Percentiles rank a stretch among this genome's conserved stretches.
These are phyloP conservation scores for Hydnomerulius pinastri DNA, from an alignment of 768 basidiomycete species.

Conservation along the genomic window DNA sequence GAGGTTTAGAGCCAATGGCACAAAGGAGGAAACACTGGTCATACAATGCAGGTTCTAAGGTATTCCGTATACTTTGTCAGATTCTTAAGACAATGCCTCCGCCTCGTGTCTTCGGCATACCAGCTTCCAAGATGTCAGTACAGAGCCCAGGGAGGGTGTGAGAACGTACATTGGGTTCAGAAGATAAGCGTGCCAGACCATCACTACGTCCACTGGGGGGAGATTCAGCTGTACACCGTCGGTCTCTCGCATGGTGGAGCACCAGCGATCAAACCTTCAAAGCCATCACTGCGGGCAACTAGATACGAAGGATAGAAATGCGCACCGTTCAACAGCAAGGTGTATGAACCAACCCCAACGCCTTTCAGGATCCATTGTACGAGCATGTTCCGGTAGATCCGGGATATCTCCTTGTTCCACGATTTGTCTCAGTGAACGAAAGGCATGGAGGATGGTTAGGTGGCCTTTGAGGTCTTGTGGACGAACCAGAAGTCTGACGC, in stretches of 20 bases:
- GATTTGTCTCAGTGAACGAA: slow-evolving; percentile 21
- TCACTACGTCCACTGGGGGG: slow-evolving; percentile 42
- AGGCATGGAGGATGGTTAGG: slow-evolving; percentile 29
- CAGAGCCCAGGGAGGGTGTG: neutral
- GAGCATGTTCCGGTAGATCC: slow-evolving; percentile 11
- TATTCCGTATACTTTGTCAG: slow-evolving; percentile 6
- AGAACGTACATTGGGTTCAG: slow-evolving; percentile 36
- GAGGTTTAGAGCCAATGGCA: neutral
- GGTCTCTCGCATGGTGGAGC: slow-evolving; percentile 6
- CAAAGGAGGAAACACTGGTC: neutral
- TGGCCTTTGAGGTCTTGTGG: slow-evolving; percentile 33
- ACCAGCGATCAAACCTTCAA: slow-evolving; percentile 39
- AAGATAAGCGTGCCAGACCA: slow-evolving; percentile 44
- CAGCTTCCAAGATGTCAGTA: slow-evolving; percentile 13
- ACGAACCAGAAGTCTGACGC: slow-evolving; percentile 15
- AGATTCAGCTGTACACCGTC: slow-evolving; percentile 8
- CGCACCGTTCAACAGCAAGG: slow-evolving; percentile 38
- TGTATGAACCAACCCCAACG: slow-evolving; percentile 43
- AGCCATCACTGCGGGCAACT: neutral
- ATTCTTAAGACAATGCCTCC: neutral
- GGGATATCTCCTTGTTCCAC: slow-evolving; percentile 20
- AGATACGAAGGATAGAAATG: no score
- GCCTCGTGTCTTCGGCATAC: slow-evolving; percentile 25
- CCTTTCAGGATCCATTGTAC: slow-evolving; percentile 22
- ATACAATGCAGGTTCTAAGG: slow-evolving; percentile 13